Evolutionary conservation across 257 asterid genomes (phyloP).

Genomic region (Salvia hispanica): DNA sequence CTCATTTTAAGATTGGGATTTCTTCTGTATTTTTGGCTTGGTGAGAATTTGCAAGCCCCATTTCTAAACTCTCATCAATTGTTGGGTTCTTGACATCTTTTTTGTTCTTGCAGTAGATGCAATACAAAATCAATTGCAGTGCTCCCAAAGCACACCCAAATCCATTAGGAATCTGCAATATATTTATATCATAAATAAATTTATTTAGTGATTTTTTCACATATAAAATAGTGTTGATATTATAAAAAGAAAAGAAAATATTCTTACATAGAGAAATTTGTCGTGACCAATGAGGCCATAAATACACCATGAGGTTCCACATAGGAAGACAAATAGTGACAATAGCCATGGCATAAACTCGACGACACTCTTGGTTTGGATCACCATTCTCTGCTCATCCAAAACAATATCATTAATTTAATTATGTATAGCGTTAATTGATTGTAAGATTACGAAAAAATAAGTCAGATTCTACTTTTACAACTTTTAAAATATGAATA

Average conservation of each 20-base stretch:
- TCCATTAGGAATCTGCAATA: constrained; percentile 47
- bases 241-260: no score
- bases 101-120: constrained; percentile 52
- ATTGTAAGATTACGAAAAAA: no score
- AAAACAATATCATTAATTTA: not conserved
- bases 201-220: no score
- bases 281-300: no score
- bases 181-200: no score
- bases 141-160: constrained; percentile 72
- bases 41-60: constrained; percentile 39
- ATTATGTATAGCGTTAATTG: no score
- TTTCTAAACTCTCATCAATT: constrained; percentile 36
- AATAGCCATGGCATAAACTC: constrained; percentile 81
- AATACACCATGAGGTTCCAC: constrained; percentile 44
- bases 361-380: constrained; percentile 81
- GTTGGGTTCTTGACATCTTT: constrained; percentile 33
- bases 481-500: no score
- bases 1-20: no score
- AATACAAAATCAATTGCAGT: constrained; percentile 61
- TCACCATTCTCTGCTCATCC: constrained; percentile 67
- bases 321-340: constrained; percentile 66
- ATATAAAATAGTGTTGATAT: no score
- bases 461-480: no score
- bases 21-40: constrained; percentile 20
- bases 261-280: no score